Conservation (phyloP, 306 rosid genomes). For the Alnus glutinosa region DNA sequence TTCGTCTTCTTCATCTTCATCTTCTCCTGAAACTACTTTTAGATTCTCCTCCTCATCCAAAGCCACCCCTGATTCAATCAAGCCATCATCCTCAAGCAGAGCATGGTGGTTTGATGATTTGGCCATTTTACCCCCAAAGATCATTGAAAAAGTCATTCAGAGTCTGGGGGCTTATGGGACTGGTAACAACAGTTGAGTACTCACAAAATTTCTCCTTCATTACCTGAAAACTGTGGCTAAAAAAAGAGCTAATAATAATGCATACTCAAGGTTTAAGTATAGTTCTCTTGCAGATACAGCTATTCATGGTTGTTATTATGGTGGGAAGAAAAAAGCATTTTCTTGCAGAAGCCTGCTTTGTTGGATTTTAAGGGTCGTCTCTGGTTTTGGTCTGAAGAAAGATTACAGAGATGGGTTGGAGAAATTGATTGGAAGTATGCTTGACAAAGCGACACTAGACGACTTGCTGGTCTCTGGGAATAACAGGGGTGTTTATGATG, state of each 20-base stretch:
- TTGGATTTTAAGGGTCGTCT: constrained; percentile 59
- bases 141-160: constrained; percentile 55
- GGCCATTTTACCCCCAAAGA: constrained; percentile 54
- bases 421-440: constrained; percentile 64
- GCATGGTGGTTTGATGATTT: constrained; percentile 84
- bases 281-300: constrained; percentile 65
- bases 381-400: constrained; percentile 51
- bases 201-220: constrained; percentile 71
- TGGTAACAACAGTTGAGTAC: constrained; percentile 47
- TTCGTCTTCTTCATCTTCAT: constrained; percentile 39
- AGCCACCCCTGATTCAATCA: constrained; percentile 44
- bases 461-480: constrained; percentile 61
- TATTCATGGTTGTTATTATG: constrained; percentile 47
- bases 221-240: constrained; percentile 47
- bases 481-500: constrained; percentile 61
- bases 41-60: constrained; percentile 25
- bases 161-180: constrained; percentile 45
- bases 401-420: constrained; percentile 56
- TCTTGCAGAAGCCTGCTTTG: constrained; percentile 64
- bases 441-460: constrained; percentile 69
- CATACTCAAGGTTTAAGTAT: constrained; percentile 33
- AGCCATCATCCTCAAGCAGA: constrained; percentile 40
- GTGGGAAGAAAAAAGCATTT: constrained; percentile 45
- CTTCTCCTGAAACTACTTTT: constrained; percentile 56
- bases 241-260: constrained; percentile 16